Evolutionary conservation across 2,329 filamentous ascomycete genomes (phyloP), one percentile per base, ranked within the genome.

Genomic region (Aquanectria penicillioides): DNA sequence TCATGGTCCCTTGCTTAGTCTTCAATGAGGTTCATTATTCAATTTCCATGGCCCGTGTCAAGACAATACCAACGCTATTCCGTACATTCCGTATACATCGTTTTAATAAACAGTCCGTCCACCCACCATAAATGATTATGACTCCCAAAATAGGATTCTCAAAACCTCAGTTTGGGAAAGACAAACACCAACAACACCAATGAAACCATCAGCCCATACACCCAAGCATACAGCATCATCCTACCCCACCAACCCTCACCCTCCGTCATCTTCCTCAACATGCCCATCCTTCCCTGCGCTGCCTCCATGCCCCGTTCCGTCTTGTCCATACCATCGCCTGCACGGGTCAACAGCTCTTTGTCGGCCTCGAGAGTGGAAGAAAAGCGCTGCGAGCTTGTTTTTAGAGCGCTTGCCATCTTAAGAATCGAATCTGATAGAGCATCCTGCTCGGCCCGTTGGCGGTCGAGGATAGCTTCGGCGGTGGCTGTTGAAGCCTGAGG

Each of bases 111-210:
- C 25, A 25, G 11, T 54, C 25, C 51, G 12, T 13, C 43, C 41
- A 31, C 17, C 17, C 26, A 22, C 13, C 15, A 8, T 38, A 33
- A 12, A 33, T 28, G n/a, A 11, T 28, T 25, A 9, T 31, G 1
- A 12, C 22, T 36, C n/a, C 17, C 43, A 38, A 22, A 22, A 18
- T 47, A 15, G n/a, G 38, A 10, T 25, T 51, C 43, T 80, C 71
- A 97, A 71, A 97, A 95, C 70, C 94, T 84, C 73, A 97, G 77
- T 80, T 97, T 98, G 0, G 94, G 94, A 72, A 93, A 80, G 47
- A 94, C 83, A 79, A 94, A 94, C 11, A 97, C 94, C 64, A 97
- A 76, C 73, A 96, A 68, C 29, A 97, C 79, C 15, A 93, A 85
- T 22, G 87, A 77, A n/a, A 96, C 69, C 89, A 93, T 94, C 62